Percentiles rank a stretch among this genome's conserved stretches.
These are phyloP conservation scores for Daldinia grandis DNA, from an alignment of 495 filamentous ascomycete species.

Conservation along the genomic window DNA sequence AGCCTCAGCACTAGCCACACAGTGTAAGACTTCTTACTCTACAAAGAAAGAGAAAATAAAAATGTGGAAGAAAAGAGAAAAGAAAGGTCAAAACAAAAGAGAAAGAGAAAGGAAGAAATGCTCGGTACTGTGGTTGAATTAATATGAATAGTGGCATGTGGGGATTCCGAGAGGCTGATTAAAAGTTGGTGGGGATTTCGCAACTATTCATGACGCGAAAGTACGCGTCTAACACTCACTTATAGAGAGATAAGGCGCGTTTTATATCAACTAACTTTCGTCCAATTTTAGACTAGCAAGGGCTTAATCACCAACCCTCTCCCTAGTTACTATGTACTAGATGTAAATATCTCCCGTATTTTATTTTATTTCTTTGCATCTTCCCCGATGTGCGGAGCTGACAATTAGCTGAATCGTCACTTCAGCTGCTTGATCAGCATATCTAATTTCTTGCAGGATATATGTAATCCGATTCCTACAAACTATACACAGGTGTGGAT, in stretches of 20 bases:
- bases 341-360: neutral
- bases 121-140: conserved; percentile 3
- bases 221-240: conserved; percentile 19
- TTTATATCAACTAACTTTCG: conserved; percentile 10
- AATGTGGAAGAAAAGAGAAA: conserved; percentile 42
- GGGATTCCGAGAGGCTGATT: conserved; percentile 32
- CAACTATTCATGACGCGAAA: conserved; percentile 24
- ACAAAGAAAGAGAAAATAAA: conserved; percentile 50
- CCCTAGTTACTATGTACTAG: neutral
- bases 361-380: neutral
- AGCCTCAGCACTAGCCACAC: conserved; percentile 12
- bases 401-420: neutral
- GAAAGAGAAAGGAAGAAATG: conserved; percentile 57
- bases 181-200: neutral
- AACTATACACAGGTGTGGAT: neutral
- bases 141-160: conserved; percentile 31
- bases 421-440: neutral
- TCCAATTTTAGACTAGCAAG: conserved; percentile 24
- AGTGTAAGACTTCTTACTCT: conserved; percentile 31
- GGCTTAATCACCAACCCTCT: conserved; percentile 7
- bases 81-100: conserved; percentile 53
- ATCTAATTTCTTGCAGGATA: neutral
- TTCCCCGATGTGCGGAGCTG: neutral
- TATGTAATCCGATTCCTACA: neutral
- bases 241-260: conserved; percentile 17